A percentile compares a stretch with the other conserved stretches of the same genome.
Conservation (phyloP, 164 flowering plant species). For the Macadamia tetraphylla region DNA sequence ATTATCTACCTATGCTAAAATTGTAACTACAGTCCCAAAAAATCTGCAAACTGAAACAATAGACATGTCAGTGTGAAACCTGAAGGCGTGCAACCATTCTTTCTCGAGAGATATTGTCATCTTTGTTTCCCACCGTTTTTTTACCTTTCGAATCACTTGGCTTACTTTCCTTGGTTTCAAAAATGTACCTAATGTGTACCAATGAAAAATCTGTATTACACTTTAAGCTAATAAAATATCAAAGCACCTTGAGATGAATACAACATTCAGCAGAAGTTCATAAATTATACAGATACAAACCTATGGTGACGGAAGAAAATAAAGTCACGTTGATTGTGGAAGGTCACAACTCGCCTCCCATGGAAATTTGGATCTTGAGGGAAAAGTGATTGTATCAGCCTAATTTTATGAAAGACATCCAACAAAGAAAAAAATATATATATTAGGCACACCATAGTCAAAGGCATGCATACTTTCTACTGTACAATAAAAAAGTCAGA, state of each 20-base stretch:
- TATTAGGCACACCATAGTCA: too few species aligned
- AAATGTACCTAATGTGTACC: constrained; percentile 48
- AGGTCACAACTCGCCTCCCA: constrained; percentile 89
- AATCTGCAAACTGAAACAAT: background rate
- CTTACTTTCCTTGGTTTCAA: constrained; percentile 71
- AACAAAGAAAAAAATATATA: constrained; percentile 1
- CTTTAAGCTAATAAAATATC: background rate
- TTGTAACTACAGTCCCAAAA: background rate
- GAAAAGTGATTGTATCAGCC: constrained; percentile 79
- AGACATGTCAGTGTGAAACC: constrained; percentile 29
- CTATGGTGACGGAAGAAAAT: constrained; percentile 95
- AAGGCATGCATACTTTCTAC: too few species aligned
- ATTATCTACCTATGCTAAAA: too few species aligned
- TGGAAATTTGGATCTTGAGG: constrained; percentile 83
- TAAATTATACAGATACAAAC: constrained; percentile 28
- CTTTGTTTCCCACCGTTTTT: constrained; percentile 34
- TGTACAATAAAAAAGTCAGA: too few species aligned
- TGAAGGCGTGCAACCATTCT: constrained; percentile 75
- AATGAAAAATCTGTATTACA: constrained; percentile 2
- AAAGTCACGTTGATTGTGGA: constrained; percentile 92
- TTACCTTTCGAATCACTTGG: constrained; percentile 32
- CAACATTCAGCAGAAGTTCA: background rate
- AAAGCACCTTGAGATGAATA: background rate
- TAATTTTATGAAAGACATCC: constrained; percentile 20
- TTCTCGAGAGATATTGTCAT: constrained; percentile 24